A percentile compares a stretch with the other conserved stretches of the same genome.
These are phyloP conservation scores for Monosporozyma siamensis DNA, from an alignment of 805 yeast genomes.

Conservation along the genomic window DNA sequence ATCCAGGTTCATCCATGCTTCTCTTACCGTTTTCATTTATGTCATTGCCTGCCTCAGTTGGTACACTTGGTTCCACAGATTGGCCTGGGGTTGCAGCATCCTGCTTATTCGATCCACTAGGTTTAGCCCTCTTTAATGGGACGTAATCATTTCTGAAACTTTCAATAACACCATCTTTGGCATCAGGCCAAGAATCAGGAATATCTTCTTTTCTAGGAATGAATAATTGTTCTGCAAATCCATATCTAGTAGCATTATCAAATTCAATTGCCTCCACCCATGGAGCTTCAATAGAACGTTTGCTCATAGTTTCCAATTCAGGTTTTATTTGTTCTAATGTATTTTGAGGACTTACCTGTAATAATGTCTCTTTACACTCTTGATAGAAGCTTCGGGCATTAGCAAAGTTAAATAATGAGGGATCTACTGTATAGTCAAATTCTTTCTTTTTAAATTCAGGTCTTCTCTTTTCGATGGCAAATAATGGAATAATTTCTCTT, in stretches of 20 bases:
- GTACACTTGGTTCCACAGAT: slow-evolving; percentile 15
- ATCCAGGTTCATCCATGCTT: slow-evolving; percentile 18
- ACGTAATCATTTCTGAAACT: slow-evolving; percentile 55
- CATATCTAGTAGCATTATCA: slow-evolving; percentile 45
- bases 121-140: slow-evolving; percentile 54
- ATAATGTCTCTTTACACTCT: slow-evolving; percentile 66
- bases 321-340: slow-evolving; percentile 19
- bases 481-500: slow-evolving; percentile 27
- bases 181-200: slow-evolving; percentile 24
- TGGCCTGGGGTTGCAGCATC: slow-evolving; percentile 24
- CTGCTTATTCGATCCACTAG: slow-evolving; percentile 20
- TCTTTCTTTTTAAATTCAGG: slow-evolving; percentile 23
- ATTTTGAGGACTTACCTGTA: slow-evolving; percentile 36
- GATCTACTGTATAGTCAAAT: slow-evolving; percentile 30
- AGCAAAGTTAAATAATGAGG: slow-evolving; percentile 48
- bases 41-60: slow-evolving; percentile 11
- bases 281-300: slow-evolving; percentile 61
- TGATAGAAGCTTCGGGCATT: slow-evolving; percentile 43
- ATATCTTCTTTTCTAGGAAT: slow-evolving; percentile 43
- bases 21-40: slow-evolving; percentile 25
- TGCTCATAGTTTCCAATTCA: slow-evolving; percentile 22
- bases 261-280: slow-evolving; percentile 61
- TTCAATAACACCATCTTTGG: slow-evolving; percentile 49
- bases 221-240: slow-evolving; percentile 66
- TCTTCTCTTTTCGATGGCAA: slow-evolving; percentile 25